These are phyloP conservation scores for Aaosphaeria arxii DNA, from an alignment of 2,329 filamentous ascomycete genomes.

Conservation along the genomic window DNA sequence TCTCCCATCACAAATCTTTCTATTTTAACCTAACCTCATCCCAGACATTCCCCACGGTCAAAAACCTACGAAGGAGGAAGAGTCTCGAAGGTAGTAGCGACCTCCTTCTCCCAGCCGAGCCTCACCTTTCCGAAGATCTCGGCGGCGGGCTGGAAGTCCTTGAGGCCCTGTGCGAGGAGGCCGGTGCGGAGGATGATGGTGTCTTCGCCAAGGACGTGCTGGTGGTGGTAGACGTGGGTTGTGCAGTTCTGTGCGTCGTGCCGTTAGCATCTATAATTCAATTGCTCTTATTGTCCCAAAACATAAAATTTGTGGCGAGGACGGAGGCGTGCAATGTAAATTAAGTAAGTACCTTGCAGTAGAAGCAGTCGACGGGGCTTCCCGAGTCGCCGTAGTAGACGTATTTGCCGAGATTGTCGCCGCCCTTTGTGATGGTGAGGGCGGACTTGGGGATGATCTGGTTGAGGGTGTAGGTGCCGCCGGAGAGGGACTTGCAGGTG, in stretches of 20 bases:
- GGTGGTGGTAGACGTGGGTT: slow-evolving; percentile 55
- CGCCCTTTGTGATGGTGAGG: slow-evolving; percentile 53
- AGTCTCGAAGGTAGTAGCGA: slow-evolving; percentile 46
- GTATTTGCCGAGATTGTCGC: slow-evolving; percentile 46
- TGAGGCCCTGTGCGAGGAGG: slow-evolving; percentile 44
- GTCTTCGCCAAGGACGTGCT: slow-evolving; percentile 50
- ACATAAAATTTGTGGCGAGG: too few species aligned
- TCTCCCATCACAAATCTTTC: too few species aligned
- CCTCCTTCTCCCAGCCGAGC: slow-evolving; percentile 51
- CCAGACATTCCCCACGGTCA: not conserved
- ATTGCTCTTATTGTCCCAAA: too few species aligned
- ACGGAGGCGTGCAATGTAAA: too few species aligned
- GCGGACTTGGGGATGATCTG: slow-evolving; percentile 50
- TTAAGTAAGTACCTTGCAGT: slow-evolving; percentile 47
- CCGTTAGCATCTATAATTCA: too few species aligned
- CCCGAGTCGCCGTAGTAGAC: slow-evolving; percentile 57
- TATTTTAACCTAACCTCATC: not conserved
- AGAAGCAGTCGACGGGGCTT: slow-evolving; percentile 57
- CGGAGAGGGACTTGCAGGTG: slow-evolving; percentile 54
- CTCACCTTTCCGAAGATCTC: slow-evolving; percentile 56
- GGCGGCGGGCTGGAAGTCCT: slow-evolving; percentile 49
- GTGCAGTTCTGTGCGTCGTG: slow-evolving; percentile 45
- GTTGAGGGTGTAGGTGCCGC: slow-evolving; percentile 53
- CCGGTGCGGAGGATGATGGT: slow-evolving; percentile 53
- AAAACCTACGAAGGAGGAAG: slow-evolving; percentile 38